Base-by-base conservation (phyloP, 2,329 filamentous ascomycete species). In the Nothophaeocryptopus gaeumannii region DNA sequence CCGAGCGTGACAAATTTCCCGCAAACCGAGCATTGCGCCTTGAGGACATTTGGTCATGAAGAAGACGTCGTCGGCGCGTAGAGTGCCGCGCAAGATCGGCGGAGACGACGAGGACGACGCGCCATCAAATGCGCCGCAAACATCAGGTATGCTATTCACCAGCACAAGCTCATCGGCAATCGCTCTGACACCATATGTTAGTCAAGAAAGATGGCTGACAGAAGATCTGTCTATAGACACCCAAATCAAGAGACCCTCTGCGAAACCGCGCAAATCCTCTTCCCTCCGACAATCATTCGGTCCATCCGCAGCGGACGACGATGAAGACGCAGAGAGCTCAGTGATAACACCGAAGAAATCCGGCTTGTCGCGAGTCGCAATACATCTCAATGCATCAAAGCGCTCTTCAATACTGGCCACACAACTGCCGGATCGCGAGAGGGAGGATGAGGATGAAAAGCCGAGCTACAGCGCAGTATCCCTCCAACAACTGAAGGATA, bases 381-480 rank as follows among this genome's bases (percentile, higher is more conserved):
- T 84, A 2, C 85, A 89, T 63, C 85, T 82, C 55, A 88, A 81
- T 63, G 81, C 85, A 0, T 73, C 78, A 65, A 66, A 86, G 71
- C 70, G 71, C 32, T 71, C 76, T 9, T 73, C 74, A 1, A 63
- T 71, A 62, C 70, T 75, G 43, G 61, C 76, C 54, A 72, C 75
- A 2, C 56, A 63, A 16, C 68, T 88, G 0, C 82, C 68, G 8
- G 59, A 64, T 38, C 59, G 68, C 9, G 76, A 80, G 1, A 73
- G 76, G 5, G 78, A 83, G 33, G 58, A 64, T 11, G 83, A 88
- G 11, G 82, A 86, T 12, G 84, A 85, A 44, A 77, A 86, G 33
- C 90, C 89, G 0, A 86, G 75, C 51, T 97, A 99, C 67, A 95
- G 81, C 73, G 88, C 87, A 63, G 89, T 95, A 60, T 89, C 92